phyloP scores from a whole-genome alignment of 2,329 filamentous ascomycete species.

The Aspergillus proliferans region DNA sequence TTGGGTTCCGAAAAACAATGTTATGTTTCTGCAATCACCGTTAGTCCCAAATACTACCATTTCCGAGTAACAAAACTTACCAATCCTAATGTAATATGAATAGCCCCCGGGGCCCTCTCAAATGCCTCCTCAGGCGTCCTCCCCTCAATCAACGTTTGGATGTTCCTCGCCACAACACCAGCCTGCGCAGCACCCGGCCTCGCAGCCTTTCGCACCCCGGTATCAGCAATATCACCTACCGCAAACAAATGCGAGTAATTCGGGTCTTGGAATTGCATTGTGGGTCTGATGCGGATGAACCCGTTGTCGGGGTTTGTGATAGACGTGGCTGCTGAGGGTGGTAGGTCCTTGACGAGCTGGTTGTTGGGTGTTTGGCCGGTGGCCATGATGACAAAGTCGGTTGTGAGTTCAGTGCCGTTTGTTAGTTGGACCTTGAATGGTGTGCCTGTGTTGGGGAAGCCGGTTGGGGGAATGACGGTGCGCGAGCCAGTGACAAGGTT shows the following conservation, averaged over 20 bases:
- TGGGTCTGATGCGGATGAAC: conserved; percentile 27
- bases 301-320: conserved; percentile 30
- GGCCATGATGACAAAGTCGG: conserved; percentile 39
- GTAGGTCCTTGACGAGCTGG: conserved; percentile 28
- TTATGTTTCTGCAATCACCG: conserved; percentile 25
- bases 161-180: conserved; percentile 27
- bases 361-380: conserved; percentile 47
- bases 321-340: conserved; percentile 15
- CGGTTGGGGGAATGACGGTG: conserved; percentile 19
- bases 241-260: conserved; percentile 28
- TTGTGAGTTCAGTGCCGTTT: conserved; percentile 27
- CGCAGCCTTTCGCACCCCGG: conserved; percentile 30
- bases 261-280: conserved; percentile 28
- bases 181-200: conserved; percentile 27
- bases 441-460: conserved; percentile 21
- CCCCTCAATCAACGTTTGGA: conserved; percentile 27
- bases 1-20: conserved; percentile 33
- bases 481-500: conserved; percentile 25
- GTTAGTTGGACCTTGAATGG: conserved; percentile 24
- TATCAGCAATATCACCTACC: conserved; percentile 32
- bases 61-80: conserved; percentile 13
- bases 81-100: conserved; percentile 30
- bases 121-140: conserved; percentile 18
- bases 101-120: conserved; percentile 23
- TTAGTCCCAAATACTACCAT: too few species aligned